Base-by-base conservation (phyloP, 139 green algal genomes). In the Tetraselmis striata region DNA sequence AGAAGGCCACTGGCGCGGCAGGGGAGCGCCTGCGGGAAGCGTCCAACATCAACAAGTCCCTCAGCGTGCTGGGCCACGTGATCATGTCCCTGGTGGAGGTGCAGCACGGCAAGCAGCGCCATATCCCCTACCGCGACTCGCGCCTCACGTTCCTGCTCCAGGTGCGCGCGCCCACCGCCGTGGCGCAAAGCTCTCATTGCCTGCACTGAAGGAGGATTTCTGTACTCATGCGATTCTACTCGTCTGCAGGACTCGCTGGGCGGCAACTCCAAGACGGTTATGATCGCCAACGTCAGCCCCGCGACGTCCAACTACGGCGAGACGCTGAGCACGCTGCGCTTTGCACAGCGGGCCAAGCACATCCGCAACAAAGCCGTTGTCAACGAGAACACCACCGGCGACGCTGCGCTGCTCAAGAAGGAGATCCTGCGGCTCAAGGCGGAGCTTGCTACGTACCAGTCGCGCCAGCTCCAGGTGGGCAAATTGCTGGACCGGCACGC, bases 131-230 rank as follows among this genome's bases (percentile, higher is more conserved):
- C 90, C 86, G 97, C 2, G 95, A 99, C 91, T 97, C 91, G 29
- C 93, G 95, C 80, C 93, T 99, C 25, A 99, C 97, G 0, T 98
- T 96, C 85, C 91, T 99, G 76, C 92, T 99, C n/a, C 94, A 97
- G 90, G 94, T 95, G 76, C 0, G 84, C 0, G 25, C 30, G 25
- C 22, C 75, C 28, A 24, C 28, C 59, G 59, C 59, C 59, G 59
- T n/a, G n/a, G n/a, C n/a, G n/a, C n/a, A n/a, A n/a, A n/a, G n/a
- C n/a, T n/a, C n/a, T n/a, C n/a, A n/a, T n/a, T n/a, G n/a, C n/a
- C n/a, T n/a, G n/a, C n/a, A n/a, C n/a, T n/a, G n/a, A n/a, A n/a
- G n/a, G n/a, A n/a, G n/a, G n/a, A n/a, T n/a, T n/a, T n/a, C n/a
- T n/a, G n/a, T n/a, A n/a, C n/a, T n/a, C n/a, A n/a, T n/a, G n/a